Evolutionary conservation across 495 filamentous ascomycete species (phyloP).

Genomic region (Aspergillus sparsus): DNA sequence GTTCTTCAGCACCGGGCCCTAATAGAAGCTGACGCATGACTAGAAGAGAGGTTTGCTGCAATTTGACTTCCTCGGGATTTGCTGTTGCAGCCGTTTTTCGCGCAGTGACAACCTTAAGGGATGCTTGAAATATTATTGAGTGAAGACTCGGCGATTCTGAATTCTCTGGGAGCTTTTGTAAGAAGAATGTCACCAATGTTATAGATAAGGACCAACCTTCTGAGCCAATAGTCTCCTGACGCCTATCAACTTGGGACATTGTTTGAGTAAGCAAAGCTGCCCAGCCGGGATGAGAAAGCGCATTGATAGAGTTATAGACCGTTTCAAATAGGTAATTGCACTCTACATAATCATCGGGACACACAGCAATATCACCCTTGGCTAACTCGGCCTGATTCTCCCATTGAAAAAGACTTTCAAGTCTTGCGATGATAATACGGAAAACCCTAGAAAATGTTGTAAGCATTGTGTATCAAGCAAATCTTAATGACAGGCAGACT

Average conservation of each 20-base stretch:
- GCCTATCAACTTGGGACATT: slow-evolving; percentile 35
- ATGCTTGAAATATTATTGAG: slow-evolving; percentile 39
- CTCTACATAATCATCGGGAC: slow-evolving; percentile 67
- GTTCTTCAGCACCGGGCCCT: slow-evolving; percentile 64
- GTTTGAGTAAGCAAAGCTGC: slow-evolving; percentile 41
- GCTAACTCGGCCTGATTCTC: slow-evolving; percentile 22
- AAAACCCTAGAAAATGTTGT: slow-evolving; percentile 40
- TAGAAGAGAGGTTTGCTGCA: slow-evolving; percentile 70
- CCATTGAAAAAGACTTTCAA: slow-evolving; percentile 41
- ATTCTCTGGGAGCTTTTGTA: slow-evolving; percentile 27
- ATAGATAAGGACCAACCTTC: slow-evolving; percentile 34
- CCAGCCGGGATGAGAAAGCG: slow-evolving; percentile 48
- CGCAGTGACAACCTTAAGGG: slow-evolving; percentile 36
- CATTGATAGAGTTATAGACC: slow-evolving; percentile 66
- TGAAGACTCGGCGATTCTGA: slow-evolving; percentile 40
- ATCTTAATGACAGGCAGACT: slow-evolving; percentile 10
- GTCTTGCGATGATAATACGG: slow-evolving; percentile 39
- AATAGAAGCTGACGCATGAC: slow-evolving; percentile 75
- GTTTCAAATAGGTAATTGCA: slow-evolving; percentile 78
- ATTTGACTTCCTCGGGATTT: slow-evolving; percentile 35
- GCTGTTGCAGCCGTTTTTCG: slow-evolving; percentile 18
- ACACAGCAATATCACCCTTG: slow-evolving; percentile 28
- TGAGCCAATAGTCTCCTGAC: slow-evolving; percentile 27
- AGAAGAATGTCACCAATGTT: slow-evolving; percentile 9
- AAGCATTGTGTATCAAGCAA: slow-evolving; percentile 11